Evolutionary conservation across 2,329 filamentous ascomycete genomes (phyloP).

Genomic region (Ophiostoma populinum): DNA sequence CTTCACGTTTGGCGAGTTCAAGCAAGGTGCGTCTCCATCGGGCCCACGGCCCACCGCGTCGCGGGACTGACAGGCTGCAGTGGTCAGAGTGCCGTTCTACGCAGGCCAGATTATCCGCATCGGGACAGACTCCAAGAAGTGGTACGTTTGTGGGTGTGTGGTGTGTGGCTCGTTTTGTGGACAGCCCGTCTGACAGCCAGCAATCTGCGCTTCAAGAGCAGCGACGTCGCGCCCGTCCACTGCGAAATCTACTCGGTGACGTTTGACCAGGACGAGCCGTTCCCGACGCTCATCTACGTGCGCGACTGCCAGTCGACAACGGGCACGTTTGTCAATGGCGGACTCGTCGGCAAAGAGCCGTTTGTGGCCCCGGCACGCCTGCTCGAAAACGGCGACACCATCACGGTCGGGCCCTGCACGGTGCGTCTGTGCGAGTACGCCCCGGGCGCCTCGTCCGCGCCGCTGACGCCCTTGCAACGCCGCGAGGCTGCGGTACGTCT

Average conservation of each 20-base stretch:
- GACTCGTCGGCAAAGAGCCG: conserved; percentile 23
- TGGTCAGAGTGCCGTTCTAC: conserved; percentile 8
- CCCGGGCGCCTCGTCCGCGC: conserved; percentile 5
- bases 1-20: conserved; percentile 7
- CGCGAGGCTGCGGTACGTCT: conserved; percentile 19
- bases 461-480: conserved; percentile 16
- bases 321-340: conserved; percentile 34
- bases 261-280: conserved; percentile 22
- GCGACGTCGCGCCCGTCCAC: conserved; percentile 31
- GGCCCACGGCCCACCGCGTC: no score
- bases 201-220: conserved; percentile 23
- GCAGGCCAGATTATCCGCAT: conserved; percentile 11
- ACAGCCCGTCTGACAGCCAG: conserved; percentile 14
- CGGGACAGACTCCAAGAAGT: conserved; percentile 15
- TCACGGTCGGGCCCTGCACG: conserved; percentile 22
- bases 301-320: conserved; percentile 36
- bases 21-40: conserved; percentile 8
- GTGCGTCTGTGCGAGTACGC: conserved; percentile 19
- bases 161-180: no score
- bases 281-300: conserved; percentile 28
- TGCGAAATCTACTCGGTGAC: conserved; percentile 37
- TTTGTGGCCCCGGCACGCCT: conserved; percentile 26
- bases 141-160: conserved; percentile 12
- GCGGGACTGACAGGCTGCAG: no score
- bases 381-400: conserved; percentile 31